These are phyloP conservation scores for Clarkia xantiana DNA, from an alignment of 345 rosid species.

Conservation along the genomic window DNA sequence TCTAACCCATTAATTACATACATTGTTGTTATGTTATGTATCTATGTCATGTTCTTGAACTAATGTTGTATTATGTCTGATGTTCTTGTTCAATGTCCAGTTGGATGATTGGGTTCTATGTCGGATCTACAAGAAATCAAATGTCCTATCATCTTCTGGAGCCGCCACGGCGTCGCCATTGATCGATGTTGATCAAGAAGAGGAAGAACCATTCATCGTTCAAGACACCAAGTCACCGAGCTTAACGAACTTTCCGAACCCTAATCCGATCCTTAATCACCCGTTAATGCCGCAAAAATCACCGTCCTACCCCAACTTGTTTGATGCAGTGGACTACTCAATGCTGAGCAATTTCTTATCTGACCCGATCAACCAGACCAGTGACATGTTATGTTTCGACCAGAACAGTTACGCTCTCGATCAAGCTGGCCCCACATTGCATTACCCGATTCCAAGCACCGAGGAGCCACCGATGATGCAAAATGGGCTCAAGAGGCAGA, in stretches of 20 bases:
- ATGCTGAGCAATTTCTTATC: conserved; percentile 37
- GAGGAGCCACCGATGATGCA: neutral
- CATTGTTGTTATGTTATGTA: too few species aligned
- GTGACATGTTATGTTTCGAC: neutral
- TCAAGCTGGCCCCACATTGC: neutral
- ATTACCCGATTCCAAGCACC: neutral
- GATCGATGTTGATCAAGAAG: conserved; percentile 55
- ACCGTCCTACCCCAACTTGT: conserved; percentile 55
- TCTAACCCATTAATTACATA: too few species aligned
- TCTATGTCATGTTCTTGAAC: too few species aligned
- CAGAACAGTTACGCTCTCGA: neutral
- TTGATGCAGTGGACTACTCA: conserved; percentile 65
- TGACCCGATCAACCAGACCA: conserved; percentile 25
- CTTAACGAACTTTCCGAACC: neutral
- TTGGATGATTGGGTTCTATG: conserved; percentile 98
- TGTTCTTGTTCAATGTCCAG: conserved; percentile 20
- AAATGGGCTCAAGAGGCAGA: conserved; percentile 3
- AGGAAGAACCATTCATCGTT: conserved; percentile 26
- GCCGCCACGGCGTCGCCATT: conserved; percentile 5
- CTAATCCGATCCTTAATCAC: conserved; percentile 1
- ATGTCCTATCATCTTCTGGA: conserved; percentile 32
- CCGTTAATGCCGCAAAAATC: conserved; percentile 51
- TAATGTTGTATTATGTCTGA: neutral
- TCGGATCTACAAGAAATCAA: conserved; percentile 80
- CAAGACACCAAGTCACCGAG: neutral